These are phyloP conservation scores for Tetradesmus lagerheimii DNA, from an alignment of 139 green algal species.

Conservation along the genomic window DNA sequence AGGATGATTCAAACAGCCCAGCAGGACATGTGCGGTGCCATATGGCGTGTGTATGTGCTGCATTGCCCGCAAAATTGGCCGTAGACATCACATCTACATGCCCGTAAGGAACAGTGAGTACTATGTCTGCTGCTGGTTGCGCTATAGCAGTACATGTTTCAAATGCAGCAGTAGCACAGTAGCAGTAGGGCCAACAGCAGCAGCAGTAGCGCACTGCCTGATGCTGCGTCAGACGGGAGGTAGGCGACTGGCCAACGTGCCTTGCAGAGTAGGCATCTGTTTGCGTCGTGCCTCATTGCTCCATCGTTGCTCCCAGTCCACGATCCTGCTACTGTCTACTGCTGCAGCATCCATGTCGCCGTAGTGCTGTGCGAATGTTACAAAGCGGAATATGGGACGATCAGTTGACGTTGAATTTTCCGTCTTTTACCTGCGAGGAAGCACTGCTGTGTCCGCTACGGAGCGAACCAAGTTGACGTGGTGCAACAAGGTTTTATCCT, in stretches of 20 bases:
- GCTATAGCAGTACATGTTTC: not conserved
- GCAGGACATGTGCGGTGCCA: too few relatives aligned
- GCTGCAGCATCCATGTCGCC: not conserved
- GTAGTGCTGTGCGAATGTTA: constrained; percentile 81
- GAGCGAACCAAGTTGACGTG: too few relatives aligned
- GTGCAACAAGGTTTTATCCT: too few relatives aligned
- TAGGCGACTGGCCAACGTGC: not conserved
- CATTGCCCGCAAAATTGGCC: too few relatives aligned
- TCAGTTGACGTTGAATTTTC: too few relatives aligned
- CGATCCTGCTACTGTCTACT: not conserved
- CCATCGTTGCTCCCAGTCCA: constrained; percentile 33
- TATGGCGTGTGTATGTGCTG: too few relatives aligned
- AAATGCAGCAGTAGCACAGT: not conserved
- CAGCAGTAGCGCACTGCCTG: not conserved
- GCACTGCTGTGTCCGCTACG: too few relatives aligned
- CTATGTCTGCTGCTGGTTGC: not conserved
- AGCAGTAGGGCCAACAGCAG: not conserved
- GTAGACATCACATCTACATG: too few relatives aligned
- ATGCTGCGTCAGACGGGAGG: not conserved
- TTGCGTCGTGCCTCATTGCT: constrained; percentile 7
- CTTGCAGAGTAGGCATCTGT: constrained; percentile 13
- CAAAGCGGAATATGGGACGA: too few relatives aligned
- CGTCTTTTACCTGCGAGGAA: too few relatives aligned
- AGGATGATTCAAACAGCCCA: too few relatives aligned
- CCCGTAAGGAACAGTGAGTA: not conserved